These are phyloP conservation scores for Pyrus bretschneideri DNA, from an alignment of 306 rosid species.

Conservation along the genomic window DNA sequence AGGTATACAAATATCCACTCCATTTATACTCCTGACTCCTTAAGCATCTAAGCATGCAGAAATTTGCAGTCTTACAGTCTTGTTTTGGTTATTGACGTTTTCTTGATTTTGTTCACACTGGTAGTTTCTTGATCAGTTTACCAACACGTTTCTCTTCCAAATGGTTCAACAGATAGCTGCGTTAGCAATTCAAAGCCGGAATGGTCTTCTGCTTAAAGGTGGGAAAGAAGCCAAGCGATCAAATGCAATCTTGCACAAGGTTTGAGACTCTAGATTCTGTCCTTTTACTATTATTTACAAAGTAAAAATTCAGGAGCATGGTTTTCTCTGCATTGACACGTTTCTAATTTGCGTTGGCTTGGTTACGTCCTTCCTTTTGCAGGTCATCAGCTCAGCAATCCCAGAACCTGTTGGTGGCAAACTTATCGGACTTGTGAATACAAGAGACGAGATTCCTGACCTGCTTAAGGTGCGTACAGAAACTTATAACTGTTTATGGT, in stretches of 20 bases:
- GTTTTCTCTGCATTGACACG: not conserved
- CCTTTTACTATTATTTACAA: not conserved
- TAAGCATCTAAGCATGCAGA: not conserved
- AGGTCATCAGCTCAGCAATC: conserved; percentile 74
- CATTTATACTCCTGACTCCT: not conserved
- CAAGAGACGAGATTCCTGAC: conserved; percentile 87
- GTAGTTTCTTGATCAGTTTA: conserved; percentile 9
- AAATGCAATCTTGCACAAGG: conserved; percentile 77
- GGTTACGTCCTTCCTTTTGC: conserved; percentile 1
- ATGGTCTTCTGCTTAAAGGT: conserved; percentile 90
- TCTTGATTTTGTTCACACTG: not conserved
- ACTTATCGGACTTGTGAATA: conserved; percentile 82
- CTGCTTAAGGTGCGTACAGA: conserved; percentile 61
- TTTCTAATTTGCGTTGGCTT: not conserved
- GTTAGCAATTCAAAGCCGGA: conserved; percentile 84
- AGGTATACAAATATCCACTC: conserved; percentile 37
- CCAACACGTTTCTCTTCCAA: not conserved
- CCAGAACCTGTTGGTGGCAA: conserved; percentile 58
- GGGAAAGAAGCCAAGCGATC: conserved; percentile 86
- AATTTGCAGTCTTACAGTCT: not conserved
- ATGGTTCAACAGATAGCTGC: conserved; percentile 66
- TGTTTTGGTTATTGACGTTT: not conserved
- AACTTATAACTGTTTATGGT: not conserved
- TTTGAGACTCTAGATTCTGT: conserved; percentile 21
- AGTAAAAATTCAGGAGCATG: not conserved